Percentiles rank a stretch among this genome's conserved stretches.
Evolutionary conservation across 2,329 filamentous ascomycete genomes (phyloP).

Genomic region (Xylaria digitata): DNA sequence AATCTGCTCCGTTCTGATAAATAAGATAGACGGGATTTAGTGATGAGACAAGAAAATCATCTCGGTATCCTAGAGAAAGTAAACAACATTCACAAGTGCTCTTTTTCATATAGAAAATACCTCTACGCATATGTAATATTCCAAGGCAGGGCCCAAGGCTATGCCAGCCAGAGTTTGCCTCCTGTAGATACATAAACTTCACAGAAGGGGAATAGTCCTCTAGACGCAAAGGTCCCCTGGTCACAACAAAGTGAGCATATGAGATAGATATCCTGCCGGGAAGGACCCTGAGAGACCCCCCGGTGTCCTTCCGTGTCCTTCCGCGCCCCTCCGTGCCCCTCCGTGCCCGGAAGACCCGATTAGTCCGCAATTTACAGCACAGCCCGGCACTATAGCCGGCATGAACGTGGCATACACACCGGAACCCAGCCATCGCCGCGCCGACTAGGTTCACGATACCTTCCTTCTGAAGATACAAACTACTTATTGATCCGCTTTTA

Average conservation of each 20-base stretch:
- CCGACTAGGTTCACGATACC: slow-evolving; percentile 25
- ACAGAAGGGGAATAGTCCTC: background rate
- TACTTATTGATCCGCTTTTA: background rate
- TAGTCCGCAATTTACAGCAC: too few relatives aligned
- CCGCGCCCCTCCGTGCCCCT: too few relatives aligned
- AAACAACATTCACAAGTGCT: background rate
- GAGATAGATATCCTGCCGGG: background rate
- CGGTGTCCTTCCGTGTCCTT: too few relatives aligned
- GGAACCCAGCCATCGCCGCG: slow-evolving; percentile 2
- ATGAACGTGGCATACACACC: too few relatives aligned
- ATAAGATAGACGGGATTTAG: background rate
- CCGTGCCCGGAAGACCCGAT: too few relatives aligned
- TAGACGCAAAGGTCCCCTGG: background rate
- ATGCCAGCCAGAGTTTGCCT: background rate
- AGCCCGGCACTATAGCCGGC: background rate
- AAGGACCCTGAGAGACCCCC: too few relatives aligned
- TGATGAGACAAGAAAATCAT: background rate
- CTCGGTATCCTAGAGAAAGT: background rate
- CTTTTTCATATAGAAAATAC: too few relatives aligned
- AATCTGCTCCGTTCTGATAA: background rate
- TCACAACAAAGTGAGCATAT: background rate
- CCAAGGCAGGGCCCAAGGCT: background rate
- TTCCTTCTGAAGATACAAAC: background rate
- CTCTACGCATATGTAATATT: background rate
- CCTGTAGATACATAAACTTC: background rate